These are phyloP conservation scores for Meyerozyma guilliermondii DNA, from an alignment of 1,139 yeast genomes.

Conservation along the genomic window DNA sequence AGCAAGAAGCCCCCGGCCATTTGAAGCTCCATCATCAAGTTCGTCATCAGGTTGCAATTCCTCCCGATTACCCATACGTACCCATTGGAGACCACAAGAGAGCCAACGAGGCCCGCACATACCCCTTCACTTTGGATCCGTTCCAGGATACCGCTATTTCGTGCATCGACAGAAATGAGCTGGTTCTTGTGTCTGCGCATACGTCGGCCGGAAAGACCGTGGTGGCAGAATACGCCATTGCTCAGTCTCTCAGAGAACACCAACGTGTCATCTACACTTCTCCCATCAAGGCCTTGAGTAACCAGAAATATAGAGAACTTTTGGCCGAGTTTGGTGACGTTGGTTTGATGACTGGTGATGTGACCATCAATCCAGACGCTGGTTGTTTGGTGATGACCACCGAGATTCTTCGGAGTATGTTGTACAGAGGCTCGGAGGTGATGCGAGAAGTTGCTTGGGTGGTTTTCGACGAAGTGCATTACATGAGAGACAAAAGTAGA, in stretches of 20 bases:
- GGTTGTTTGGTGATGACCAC: constrained; percentile 98
- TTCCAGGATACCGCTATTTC: constrained; percentile 95
- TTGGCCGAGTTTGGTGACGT: constrained; percentile 92
- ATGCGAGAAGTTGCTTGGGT: constrained; percentile 98
- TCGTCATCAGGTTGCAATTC: constrained; percentile 95
- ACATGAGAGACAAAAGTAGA: constrained; percentile 91
- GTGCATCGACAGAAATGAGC: constrained; percentile 88
- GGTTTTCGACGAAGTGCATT: constrained; percentile 92
- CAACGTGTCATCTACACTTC: constrained; percentile 96
- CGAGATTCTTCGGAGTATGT: constrained; percentile 88
- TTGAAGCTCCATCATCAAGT: constrained; percentile 86
- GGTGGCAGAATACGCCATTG: constrained; percentile 98
- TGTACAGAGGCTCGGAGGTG: constrained; percentile 89
- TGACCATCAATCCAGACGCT: constrained; percentile 94
- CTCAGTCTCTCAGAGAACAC: constrained; percentile 83
- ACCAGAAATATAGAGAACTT: constrained; percentile 92
- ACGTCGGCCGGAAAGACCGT: constrained; percentile 99
- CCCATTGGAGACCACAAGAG: constrained; percentile 88
- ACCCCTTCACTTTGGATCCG: constrained; percentile 91
- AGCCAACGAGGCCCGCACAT: constrained; percentile 68
- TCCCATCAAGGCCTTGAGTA: constrained; percentile 94
- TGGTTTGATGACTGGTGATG: constrained; percentile 97
- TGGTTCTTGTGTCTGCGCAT: constrained; percentile 97
- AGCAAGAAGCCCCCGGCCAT: constrained; percentile 33
- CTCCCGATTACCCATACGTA: constrained; percentile 80